Evolutionary conservation across 2,329 filamentous ascomycete genomes (phyloP).

Genomic region (Talaromyces sp.): DNA sequence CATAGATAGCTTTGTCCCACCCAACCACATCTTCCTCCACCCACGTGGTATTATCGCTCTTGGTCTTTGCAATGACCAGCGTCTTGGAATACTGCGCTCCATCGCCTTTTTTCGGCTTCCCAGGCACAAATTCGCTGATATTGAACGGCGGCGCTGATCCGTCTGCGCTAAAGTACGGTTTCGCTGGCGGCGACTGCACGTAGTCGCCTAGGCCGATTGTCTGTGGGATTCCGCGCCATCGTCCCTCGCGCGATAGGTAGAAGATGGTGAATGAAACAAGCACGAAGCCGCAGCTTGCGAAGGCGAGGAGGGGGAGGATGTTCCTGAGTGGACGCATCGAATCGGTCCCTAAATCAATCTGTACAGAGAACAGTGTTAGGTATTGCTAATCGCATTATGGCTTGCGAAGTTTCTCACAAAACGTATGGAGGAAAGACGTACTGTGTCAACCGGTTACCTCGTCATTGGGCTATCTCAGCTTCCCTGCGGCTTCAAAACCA

Average conservation of each 20-base stretch:
- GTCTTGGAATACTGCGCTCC: constrained; percentile 47
- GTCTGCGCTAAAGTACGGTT: constrained; percentile 8
- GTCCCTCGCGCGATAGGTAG: constrained; percentile 17
- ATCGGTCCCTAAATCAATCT: background rate
- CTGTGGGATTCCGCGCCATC: constrained; percentile 32
- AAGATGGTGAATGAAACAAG: constrained; percentile 22
- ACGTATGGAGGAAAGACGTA: background rate
- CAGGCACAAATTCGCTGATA: constrained; percentile 24
- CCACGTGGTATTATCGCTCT: constrained; percentile 24
- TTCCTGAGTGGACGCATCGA: constrained; percentile 30
- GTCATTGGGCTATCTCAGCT: background rate
- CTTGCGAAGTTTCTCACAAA: background rate
- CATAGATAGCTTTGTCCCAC: constrained; percentile 45
- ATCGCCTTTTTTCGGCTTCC: constrained; percentile 38
- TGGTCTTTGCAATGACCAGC: constrained; percentile 36
- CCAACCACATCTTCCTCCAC: constrained; percentile 47
- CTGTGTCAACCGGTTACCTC: background rate
- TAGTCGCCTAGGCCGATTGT: constrained; percentile 32
- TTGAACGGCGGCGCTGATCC: constrained; percentile 7
- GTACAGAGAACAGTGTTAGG: background rate
- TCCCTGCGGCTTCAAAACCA: background rate
- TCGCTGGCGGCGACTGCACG: background rate
- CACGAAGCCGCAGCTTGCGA: constrained; percentile 22
- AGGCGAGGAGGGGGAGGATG: constrained; percentile 25
- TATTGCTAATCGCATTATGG: background rate